Percentiles rank a stretch among this genome's conserved stretches.
Evolutionary conservation across 2,329 filamentous ascomycete genomes (phyloP).

Genomic region (Colletotrichum sp.): DNA sequence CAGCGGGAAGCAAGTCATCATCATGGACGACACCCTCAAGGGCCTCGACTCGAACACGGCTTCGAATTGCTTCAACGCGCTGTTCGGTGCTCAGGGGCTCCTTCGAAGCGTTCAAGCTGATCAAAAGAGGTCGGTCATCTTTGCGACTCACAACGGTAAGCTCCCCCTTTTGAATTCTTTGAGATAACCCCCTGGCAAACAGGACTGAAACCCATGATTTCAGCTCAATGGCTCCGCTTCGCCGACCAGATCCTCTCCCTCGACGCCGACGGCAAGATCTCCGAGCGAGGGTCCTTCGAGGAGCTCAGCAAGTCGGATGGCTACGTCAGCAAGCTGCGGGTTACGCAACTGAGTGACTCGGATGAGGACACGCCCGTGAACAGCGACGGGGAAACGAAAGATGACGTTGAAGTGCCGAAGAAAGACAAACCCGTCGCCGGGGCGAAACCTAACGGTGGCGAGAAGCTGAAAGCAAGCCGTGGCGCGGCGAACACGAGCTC

Average conservation of each 20-base stretch:
- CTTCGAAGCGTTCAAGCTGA: constrained; percentile 29
- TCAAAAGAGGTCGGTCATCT: constrained; percentile 41
- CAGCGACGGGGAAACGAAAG: accelerated
- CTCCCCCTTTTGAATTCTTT: not conserved
- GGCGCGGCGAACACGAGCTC: not conserved
- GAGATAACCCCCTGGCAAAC: not conserved
- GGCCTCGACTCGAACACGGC: constrained; percentile 9
- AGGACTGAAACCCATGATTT: not conserved
- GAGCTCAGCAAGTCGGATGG: not conserved
- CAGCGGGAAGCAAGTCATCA: not conserved
- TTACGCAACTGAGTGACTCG: not conserved
- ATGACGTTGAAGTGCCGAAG: not conserved
- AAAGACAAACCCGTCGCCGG: not conserved
- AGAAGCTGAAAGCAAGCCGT: not conserved
- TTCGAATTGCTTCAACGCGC: not conserved
- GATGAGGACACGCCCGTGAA: not conserved
- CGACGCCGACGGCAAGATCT: not conserved
- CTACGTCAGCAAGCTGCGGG: not conserved
- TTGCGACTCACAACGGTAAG: constrained; percentile 41
- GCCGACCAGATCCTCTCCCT: constrained; percentile 3
- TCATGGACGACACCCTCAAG: constrained; percentile 13
- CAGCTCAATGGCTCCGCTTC: constrained; percentile 1
- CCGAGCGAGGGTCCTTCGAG: not conserved
- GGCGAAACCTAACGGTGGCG: accelerated
- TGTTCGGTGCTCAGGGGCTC: not conserved